Evolutionary conservation across 768 basidiomycete species (phyloP), one percentile per base, ranked within the genome.

Genomic region (Naganishia randhawae): DNA sequence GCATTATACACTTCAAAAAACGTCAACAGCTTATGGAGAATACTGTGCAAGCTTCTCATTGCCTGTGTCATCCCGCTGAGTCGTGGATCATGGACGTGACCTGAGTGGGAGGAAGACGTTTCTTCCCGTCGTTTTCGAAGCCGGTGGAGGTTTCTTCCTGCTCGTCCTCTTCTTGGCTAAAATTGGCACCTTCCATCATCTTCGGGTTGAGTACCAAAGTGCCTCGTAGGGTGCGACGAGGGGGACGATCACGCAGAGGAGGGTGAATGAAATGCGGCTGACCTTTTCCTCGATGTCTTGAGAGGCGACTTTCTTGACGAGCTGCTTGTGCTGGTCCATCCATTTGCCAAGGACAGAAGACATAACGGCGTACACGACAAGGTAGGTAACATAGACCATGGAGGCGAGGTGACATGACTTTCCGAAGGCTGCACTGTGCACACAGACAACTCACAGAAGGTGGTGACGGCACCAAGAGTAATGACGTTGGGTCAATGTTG

Each of bases 401-500:
- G 16, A 10, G n/a, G n/a, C 3, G 25, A 19, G 14, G 29, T 2
- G n/a, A 31, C 13, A 22, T 67, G 19, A 61, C 53, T 29, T 6
- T 29, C 37, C 29, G 19, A 22, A 10, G 10, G 6, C 16, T 7
- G 33, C 13, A 8, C 7, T 31, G 39, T 4, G 17, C 41, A 61
- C 17, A 11, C 0, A 52, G 17, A n/a, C 14, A 19, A 66, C 69
- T 66, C 25, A 67, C 70, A 22, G 75, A 78, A 77, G 16, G 75
- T 70, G 73, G 77, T 77, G 66, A 78, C 77, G 4, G 73, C 70
- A 25, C 76, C 76, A 53, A 78, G 73, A 25, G 77, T 72, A 14
- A 70, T 73, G 53, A 78, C 74, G 22, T 72, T 70, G 63, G 50
- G 51, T 70, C 62, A 19, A 69, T 39, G 39, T 67, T 66, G 35